Base-by-base conservation (phyloP, 2,329 filamentous ascomycete species). In the Juglanconis oblonga region DNA sequence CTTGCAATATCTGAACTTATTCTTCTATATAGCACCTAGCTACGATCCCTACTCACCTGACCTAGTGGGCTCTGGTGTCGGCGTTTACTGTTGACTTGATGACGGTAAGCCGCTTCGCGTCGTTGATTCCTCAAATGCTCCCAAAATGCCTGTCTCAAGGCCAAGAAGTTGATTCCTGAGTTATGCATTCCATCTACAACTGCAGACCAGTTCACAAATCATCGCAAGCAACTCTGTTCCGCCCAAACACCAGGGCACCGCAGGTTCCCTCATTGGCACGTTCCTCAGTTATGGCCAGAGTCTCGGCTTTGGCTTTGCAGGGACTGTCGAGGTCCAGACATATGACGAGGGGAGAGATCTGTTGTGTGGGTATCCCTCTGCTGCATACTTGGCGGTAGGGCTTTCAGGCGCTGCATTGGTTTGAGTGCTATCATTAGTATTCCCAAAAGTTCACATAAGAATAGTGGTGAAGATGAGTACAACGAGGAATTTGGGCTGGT, bases 211-310 rank as follows among this genome's bases (percentile, higher is more conserved):
- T 47, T 11, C 79, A 0, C 79, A 83, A 61, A 79, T 84, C 4
- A 81, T 84, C 57, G 79, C 80, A 0, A 83, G 81, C 57, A 82
- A 83, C 58, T 76, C 74, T 1, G 80, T 84, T 35, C 71, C 66
- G 3, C 71, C 74, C 3, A 72, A 74, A 5, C 73, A 84, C 29
- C 80, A 84, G 54, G 81, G 82, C 0, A 72, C 83, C 3, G 81
- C 81, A 0, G 78, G 75, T 0, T 79, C 75, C 13, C 67, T 85
- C 2, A 75, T 84, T 7, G 79, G 80, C 51, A 68, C 65, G 9
- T 62, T 74, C 0, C 72, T 72, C 38, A 62, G 72, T 3, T 73
- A 74, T 13, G 72, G 72, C 1, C 67, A 67, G 52, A 69, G 67
- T 17, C 56, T 73, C 0, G 72, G 72, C 0, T 66, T 73, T 11